These are phyloP conservation scores for Cercophora samala DNA, from an alignment of 495 filamentous ascomycete genomes.

Conservation along the genomic window DNA sequence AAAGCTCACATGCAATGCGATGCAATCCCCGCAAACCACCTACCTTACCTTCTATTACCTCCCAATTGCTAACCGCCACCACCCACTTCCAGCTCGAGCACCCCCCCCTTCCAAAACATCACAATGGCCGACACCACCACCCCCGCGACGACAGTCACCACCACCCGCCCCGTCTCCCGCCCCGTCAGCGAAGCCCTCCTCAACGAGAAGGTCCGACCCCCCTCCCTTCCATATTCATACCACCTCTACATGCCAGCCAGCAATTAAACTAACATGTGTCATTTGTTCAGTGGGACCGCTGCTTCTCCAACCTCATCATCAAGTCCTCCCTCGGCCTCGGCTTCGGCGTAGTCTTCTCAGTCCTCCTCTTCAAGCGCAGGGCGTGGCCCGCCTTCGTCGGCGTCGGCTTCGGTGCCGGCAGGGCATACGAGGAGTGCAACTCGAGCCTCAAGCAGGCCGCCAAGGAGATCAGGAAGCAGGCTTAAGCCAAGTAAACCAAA, in stretches of 20 bases:
- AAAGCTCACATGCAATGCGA: not conserved
- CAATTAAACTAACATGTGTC: too few species aligned
- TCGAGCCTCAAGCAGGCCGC: constrained; percentile 56
- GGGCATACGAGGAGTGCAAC: constrained; percentile 94
- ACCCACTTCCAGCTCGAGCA: not conserved
- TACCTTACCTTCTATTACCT: not conserved
- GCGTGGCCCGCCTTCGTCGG: constrained; percentile 94
- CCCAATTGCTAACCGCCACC: not conserved
- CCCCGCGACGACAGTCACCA: constrained; percentile 19
- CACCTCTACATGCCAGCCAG: too few species aligned
- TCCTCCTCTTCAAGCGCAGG: constrained; percentile 94
- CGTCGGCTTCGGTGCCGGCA: constrained; percentile 88
- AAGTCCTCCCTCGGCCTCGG: constrained; percentile 89
- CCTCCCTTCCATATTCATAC: constrained; percentile 1
- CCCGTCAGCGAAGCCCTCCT: constrained; percentile 90
- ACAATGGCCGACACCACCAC: constrained; percentile 44
- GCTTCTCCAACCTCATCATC: constrained; percentile 92
- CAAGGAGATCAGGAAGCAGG: constrained; percentile 46
- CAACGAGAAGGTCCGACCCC: constrained; percentile 76
- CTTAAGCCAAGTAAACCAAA: not conserved
- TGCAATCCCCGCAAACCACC: not conserved
- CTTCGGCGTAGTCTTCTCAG: constrained; percentile 97
- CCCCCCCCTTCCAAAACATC: not conserved
- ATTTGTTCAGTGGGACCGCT: constrained; percentile 82
- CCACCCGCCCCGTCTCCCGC: constrained; percentile 49